Evolutionary conservation across 2,329 filamentous ascomycete species (phyloP).

Genomic region (Sclerotinia borealis): DNA sequence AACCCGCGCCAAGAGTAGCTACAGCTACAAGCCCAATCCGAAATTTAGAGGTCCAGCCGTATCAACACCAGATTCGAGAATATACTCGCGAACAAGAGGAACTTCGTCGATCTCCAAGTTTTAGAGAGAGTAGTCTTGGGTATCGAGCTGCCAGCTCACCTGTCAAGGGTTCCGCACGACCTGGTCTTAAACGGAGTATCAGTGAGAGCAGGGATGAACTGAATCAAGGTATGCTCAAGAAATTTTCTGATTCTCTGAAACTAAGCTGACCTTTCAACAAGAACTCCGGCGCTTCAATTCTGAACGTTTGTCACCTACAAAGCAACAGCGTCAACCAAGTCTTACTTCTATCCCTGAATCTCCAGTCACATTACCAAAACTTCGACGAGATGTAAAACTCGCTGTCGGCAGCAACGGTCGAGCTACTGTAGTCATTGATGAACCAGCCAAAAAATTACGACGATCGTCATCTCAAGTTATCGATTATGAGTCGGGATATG

Average conservation of each 20-base stretch:
- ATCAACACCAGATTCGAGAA: conserved; percentile 31
- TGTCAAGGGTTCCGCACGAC: conserved; percentile 26
- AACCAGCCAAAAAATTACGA: conserved; percentile 19
- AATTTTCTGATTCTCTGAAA: background rate
- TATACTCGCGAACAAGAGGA: conserved; percentile 30
- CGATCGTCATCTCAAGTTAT: conserved; percentile 22
- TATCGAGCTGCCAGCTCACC: conserved; percentile 28
- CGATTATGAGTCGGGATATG: conserved; percentile 40
- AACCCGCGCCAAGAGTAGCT: conserved; percentile 25
- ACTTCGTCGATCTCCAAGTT: conserved; percentile 24
- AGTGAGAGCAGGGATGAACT: conserved; percentile 28
- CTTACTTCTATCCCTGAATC: conserved; percentile 55
- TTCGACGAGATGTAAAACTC: conserved; percentile 53
- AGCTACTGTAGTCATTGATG: conserved; percentile 29
- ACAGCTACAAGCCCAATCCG: conserved; percentile 27
- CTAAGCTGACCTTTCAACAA: conserved; percentile 16
- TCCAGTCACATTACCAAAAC: conserved; percentile 32
- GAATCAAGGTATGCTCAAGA: conserved; percentile 19
- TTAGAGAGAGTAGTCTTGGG: conserved; percentile 21
- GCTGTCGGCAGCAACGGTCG: conserved; percentile 57
- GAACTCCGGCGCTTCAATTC: conserved; percentile 22
- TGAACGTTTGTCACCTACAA: conserved; percentile 43
- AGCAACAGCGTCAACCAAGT: conserved; percentile 42
- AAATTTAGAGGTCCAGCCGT: conserved; percentile 25
- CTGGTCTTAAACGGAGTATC: conserved; percentile 26